Base-by-base conservation (phyloP, 176 grass and related monocot species). In the Cenchrus purpureus region DNA sequence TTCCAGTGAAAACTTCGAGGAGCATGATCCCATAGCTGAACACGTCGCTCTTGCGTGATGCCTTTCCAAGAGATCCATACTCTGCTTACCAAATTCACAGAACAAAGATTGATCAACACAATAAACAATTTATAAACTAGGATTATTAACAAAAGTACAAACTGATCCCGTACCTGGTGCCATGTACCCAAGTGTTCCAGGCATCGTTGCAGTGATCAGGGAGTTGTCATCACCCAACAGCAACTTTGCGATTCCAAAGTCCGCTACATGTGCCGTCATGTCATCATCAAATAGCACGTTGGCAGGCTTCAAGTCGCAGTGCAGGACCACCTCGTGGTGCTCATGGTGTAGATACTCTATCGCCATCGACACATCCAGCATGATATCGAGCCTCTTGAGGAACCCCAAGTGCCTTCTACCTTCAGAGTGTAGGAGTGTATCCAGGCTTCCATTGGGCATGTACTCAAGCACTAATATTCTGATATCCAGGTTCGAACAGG, bases 21-120 rank as follows among this genome's bases (percentile, higher is more conserved):
- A 68, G 32, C 65, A 68, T 68, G 65, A 68, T 43, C 10, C 65
- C 65, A 15, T 42, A 68, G 65, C 65, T 43, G 37, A 68, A 68
- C 7, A 43, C 65, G 3, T 68, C 65, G 4, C 65, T 68, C 14
- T 43, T 10, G 14, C 65, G 6, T 4, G 65, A 68, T 1, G 34
- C 65, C 15, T 43, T 43, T 43, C 65, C 65, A 45, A 69, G 16
- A 20, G 15, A 69, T 20, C 58, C 58, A 10, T 60, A 60, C 58
- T 60, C 58, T 60, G 58, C 20, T 60, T 3, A 22, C 9, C 1
- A 60, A 20, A 60, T n/a, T 60, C 58, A 8, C 58, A 20, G 3
- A 60, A 22, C 20, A 60, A 8, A 60, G 19, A 9, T 16, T 13
- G 13, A 16, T 37, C 5, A 5, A 60, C 58, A 22, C 58, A 60